A percentile compares a stretch with the other conserved stretches of the same genome.
These are phyloP conservation scores for Colletotrichum tropicicola DNA, from an alignment of 2,329 filamentous ascomycete species.

Conservation along the genomic window DNA sequence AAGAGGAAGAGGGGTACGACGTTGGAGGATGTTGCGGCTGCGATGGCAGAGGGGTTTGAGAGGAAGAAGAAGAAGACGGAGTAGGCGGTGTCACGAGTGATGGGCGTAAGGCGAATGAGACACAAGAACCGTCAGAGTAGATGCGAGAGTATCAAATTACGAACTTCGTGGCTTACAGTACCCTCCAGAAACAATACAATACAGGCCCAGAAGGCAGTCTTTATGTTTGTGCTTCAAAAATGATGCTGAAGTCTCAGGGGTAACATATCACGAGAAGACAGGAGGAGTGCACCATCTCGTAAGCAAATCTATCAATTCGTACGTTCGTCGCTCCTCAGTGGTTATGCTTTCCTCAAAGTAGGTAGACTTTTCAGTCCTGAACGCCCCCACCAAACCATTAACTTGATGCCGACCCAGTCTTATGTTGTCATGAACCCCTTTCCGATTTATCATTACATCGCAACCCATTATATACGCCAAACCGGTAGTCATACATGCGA, in stretches of 20 bases:
- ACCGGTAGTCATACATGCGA: too few relatives aligned
- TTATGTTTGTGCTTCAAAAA: too few relatives aligned
- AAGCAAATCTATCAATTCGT: too few relatives aligned
- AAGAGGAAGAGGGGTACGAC: constrained; percentile 64
- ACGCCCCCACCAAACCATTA: not conserved
- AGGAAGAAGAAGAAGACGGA: constrained; percentile 51
- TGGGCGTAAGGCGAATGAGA: not conserved
- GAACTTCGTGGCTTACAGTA: too few relatives aligned
- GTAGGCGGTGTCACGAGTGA: not conserved
- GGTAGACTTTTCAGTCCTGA: not conserved
- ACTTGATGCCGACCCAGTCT: not conserved
- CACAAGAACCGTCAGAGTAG: not conserved
- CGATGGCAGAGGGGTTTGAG: constrained; percentile 56
- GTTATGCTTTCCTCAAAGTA: too few relatives aligned
- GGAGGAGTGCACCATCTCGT: too few relatives aligned
- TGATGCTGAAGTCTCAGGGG: too few relatives aligned
- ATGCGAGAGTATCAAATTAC: too few relatives aligned
- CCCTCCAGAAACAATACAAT: too few relatives aligned
- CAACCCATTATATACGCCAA: not conserved
- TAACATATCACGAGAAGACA: too few relatives aligned
- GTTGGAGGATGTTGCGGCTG: constrained; percentile 64
- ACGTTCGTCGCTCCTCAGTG: too few relatives aligned
- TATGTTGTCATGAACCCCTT: not conserved
- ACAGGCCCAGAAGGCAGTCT: too few relatives aligned
- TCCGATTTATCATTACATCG: not conserved